Evolutionary conservation across 2,329 filamentous ascomycete genomes (phyloP).

Genomic region (Fusarium oligoseptatum): DNA sequence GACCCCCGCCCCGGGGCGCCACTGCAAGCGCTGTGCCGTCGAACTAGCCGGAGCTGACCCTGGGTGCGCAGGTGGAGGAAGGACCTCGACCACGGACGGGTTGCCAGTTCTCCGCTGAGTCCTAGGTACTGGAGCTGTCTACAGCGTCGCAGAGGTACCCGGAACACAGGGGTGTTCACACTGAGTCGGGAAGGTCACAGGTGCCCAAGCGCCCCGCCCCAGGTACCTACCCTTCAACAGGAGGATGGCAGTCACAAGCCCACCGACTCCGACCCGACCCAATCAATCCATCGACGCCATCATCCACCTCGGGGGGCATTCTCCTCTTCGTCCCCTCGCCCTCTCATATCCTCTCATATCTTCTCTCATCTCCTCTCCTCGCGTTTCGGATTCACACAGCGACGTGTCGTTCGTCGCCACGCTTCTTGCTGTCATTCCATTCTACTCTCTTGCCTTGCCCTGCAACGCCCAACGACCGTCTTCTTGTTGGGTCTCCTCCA

Average conservation of each 20-base stretch:
- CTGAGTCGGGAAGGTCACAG: slow-evolving; percentile 32
- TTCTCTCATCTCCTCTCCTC: slow-evolving; percentile 28
- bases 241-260: slow-evolving; percentile 35
- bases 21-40: slow-evolving; percentile 14
- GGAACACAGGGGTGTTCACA: slow-evolving; percentile 23
- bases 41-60: slow-evolving; percentile 1
- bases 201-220: slow-evolving; percentile 39
- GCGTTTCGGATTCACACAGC: slow-evolving; percentile 39
- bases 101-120: neutral
- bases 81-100: too few species aligned
- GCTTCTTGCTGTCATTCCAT: slow-evolving; percentile 23
- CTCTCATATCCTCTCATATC: slow-evolving; percentile 33
- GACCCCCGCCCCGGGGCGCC: slow-evolving; percentile 8
- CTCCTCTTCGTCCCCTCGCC: slow-evolving; percentile 24
- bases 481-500: slow-evolving; percentile 8
- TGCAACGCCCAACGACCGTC: slow-evolving; percentile 16
- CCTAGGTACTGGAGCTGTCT: neutral
- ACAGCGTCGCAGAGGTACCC: slow-evolving; percentile 15
- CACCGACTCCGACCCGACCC: slow-evolving; percentile 28
- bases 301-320: slow-evolving; percentile 15
- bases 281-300: slow-evolving; percentile 36
- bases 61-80: too few species aligned
- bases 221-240: neutral
- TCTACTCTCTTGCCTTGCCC: slow-evolving; percentile 6
- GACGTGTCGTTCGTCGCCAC: slow-evolving; percentile 46